Conservation (phyloP, 2,329 filamentous ascomycete genomes). For the Neurospora sp. region DNA sequence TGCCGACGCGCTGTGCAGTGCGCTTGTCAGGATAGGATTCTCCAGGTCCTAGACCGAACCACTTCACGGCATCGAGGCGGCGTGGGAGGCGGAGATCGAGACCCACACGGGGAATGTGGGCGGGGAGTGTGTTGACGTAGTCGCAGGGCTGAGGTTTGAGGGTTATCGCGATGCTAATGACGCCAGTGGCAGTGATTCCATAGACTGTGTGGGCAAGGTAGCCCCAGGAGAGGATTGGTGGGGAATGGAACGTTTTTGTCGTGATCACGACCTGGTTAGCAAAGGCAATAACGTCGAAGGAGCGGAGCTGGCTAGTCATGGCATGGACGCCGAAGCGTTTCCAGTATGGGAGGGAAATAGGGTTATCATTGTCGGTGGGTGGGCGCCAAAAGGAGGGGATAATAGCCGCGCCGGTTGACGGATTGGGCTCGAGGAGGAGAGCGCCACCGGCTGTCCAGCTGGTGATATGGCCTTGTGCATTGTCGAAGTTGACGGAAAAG, state of each 20-base stretch:
- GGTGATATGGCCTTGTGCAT: constrained; percentile 32
- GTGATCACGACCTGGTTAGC: constrained; percentile 25
- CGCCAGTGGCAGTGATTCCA: constrained; percentile 35
- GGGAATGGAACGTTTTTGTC: constrained; percentile 41
- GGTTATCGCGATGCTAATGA: constrained; percentile 34
- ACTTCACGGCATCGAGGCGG: constrained; percentile 37
- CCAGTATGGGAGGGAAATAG: constrained; percentile 48
- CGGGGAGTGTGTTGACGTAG: constrained; percentile 29
- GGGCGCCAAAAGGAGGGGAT: constrained; percentile 51
- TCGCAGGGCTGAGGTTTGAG: constrained; percentile 32
- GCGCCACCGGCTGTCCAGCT: constrained; percentile 29
- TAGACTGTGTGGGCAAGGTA: constrained; percentile 41
- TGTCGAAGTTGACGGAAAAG: constrained; percentile 35
- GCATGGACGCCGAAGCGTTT: constrained; percentile 37
- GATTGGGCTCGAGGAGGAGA: constrained; percentile 26
- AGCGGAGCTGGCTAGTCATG: constrained; percentile 37
- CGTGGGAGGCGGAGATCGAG: constrained; percentile 43
- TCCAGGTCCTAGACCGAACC: constrained; percentile 54
- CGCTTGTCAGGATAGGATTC: constrained; percentile 58
- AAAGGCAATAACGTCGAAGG: constrained; percentile 21
- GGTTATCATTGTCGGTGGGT: constrained; percentile 55
- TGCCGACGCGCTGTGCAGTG: constrained; percentile 40
- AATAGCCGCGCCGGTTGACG: constrained; percentile 27
- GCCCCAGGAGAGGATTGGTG: constrained; percentile 53
- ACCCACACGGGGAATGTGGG: constrained; percentile 51